A percentile compares a stretch with the other conserved stretches of the same genome.
phyloP scores from a whole-genome alignment of 2,329 filamentous ascomycete genomes.

The Fusarium verticillioides region DNA sequence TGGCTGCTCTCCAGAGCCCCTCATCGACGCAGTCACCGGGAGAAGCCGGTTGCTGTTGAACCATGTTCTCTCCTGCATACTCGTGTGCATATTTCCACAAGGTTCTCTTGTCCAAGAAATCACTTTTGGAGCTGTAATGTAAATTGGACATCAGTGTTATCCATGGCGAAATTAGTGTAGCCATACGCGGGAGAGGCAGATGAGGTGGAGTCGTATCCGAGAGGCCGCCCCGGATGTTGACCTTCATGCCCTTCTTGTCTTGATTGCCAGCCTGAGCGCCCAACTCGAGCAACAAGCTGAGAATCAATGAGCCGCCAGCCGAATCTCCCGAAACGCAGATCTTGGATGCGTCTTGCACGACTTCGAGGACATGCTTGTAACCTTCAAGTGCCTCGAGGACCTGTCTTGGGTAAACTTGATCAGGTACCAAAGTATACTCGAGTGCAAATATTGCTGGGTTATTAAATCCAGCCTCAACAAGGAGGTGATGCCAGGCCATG shows the following conservation, averaged over 20 bases:
- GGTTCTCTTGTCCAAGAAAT: constrained; percentile 76
- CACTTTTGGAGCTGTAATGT: constrained; percentile 75
- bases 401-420: constrained; percentile 78
- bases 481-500: constrained; percentile 74
- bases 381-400: constrained; percentile 75
- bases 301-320: constrained; percentile 78
- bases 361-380: constrained; percentile 75
- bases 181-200: constrained; percentile 59
- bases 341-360: constrained; percentile 66
- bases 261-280: constrained; percentile 51
- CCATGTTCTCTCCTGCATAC: constrained; percentile 64
- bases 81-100: constrained; percentile 76
- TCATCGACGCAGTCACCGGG: constrained; percentile 76
- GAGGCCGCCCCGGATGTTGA: constrained; percentile 20
- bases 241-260: constrained; percentile 27
- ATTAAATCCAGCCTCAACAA: constrained; percentile 71
- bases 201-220: constrained; percentile 26
- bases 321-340: constrained; percentile 83
- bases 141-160: constrained; percentile 74
- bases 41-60: constrained; percentile 59
- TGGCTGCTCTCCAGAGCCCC: constrained; percentile 73
- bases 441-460: constrained; percentile 84
- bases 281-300: constrained; percentile 78
- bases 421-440: constrained; percentile 84
- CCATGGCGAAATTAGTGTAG: constrained; percentile 84